A percentile compares a stretch with the other conserved stretches of the same genome.
Evolutionary conservation across 2,329 filamentous ascomycete genomes (phyloP).

Genomic region (Aspergillus piperis): DNA sequence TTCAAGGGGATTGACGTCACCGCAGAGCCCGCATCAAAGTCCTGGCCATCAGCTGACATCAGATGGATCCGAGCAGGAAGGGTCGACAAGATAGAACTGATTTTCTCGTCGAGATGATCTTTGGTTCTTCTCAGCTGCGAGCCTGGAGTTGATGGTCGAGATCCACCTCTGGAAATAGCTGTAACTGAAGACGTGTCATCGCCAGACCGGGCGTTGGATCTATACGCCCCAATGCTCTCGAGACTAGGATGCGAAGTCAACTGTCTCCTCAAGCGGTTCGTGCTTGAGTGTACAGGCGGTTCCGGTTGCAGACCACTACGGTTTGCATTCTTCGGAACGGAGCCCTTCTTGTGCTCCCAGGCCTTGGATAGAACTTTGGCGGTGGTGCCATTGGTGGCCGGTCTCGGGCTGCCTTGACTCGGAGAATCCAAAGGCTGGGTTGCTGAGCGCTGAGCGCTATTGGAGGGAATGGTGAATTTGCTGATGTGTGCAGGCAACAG

Average conservation of each 20-base stretch:
- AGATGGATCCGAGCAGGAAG: constrained; percentile 81
- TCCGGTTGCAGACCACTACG: constrained; percentile 18
- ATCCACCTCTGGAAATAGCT: constrained; percentile 21
- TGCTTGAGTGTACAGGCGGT: constrained; percentile 25
- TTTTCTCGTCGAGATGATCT: constrained; percentile 75
- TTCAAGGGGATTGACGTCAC: constrained; percentile 37
- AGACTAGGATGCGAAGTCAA: constrained; percentile 35
- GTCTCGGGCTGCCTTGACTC: constrained; percentile 19
- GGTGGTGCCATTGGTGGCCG: constrained; percentile 9
- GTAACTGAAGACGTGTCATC: constrained; percentile 21
- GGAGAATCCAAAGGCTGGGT: constrained; percentile 17
- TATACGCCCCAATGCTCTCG: constrained; percentile 34
- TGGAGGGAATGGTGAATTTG: constrained; percentile 10
- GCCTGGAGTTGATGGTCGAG: constrained; percentile 43
- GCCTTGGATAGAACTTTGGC: constrained; percentile 10
- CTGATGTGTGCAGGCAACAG: constrained; percentile 19
- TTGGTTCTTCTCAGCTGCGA: constrained; percentile 51
- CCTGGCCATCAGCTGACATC: constrained; percentile 51
- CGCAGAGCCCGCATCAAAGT: constrained; percentile 34
- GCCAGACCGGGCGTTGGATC: constrained; percentile 26
- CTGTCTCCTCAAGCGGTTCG: constrained; percentile 29
- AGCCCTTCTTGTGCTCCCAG: constrained; percentile 21
- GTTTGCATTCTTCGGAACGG: constrained; percentile 20
- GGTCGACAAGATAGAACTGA: constrained; percentile 73
- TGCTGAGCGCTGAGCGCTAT: constrained; percentile 7